phyloP scores from a whole-genome alignment of 305 asterid genomes.

The Fraxinus angustifolia region DNA sequence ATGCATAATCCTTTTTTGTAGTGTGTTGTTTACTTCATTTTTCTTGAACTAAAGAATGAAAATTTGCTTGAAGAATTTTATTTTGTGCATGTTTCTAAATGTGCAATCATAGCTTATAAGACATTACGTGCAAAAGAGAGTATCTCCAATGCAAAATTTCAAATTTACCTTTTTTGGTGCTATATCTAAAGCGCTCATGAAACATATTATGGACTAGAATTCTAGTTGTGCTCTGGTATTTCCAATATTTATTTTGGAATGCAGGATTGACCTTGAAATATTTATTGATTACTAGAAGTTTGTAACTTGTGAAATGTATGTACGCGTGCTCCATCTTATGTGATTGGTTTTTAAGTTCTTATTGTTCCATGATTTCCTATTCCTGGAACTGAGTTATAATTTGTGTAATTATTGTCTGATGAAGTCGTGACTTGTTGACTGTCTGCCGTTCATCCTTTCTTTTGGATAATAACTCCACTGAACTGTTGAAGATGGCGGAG shows the following conservation, averaged over 20 bases:
- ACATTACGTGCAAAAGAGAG: neutral
- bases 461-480: neutral
- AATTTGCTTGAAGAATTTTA: neutral
- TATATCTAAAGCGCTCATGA: neutral
- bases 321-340: neutral
- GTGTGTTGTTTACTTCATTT: neutral
- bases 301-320: neutral
- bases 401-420: neutral
- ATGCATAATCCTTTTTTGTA: neutral
- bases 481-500: constrained; percentile 60
- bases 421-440: neutral
- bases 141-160: neutral
- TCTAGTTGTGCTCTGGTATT: neutral
- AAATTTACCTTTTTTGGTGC: neutral
- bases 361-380: neutral
- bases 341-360: neutral
- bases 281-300: neutral
- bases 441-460: constrained; percentile 24
- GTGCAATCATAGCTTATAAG: neutral
- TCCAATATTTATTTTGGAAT: neutral
- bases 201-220: neutral
- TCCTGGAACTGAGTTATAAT: neutral
- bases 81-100: neutral
- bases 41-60: neutral
- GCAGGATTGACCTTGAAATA: neutral